These are phyloP conservation scores for Mycena floridula DNA, from an alignment of 768 basidiomycete species.

Conservation along the genomic window DNA sequence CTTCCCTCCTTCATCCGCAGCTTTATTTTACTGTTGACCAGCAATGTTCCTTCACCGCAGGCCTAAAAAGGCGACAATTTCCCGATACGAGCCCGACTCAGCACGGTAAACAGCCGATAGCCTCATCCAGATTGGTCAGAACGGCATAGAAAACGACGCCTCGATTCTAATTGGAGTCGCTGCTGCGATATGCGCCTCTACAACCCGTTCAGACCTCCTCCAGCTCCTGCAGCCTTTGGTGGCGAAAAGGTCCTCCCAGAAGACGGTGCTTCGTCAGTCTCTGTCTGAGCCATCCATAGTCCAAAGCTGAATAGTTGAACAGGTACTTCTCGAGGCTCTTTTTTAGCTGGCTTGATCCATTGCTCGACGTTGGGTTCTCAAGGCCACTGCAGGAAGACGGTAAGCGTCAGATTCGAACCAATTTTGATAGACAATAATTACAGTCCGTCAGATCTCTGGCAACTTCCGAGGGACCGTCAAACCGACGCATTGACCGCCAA, in stretches of 20 bases:
- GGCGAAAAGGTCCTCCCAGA: constrained; percentile 13
- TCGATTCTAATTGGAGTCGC: too few species aligned
- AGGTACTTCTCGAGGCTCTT: constrained; percentile 41
- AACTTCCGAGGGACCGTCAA: constrained; percentile 32
- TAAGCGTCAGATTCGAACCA: constrained; percentile 10
- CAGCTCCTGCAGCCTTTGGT: constrained; percentile 17
- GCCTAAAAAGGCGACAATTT: too few species aligned
- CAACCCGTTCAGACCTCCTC: constrained; percentile 14
- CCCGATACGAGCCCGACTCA: too few species aligned
- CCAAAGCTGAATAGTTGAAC: background rate
- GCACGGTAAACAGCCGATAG: too few species aligned
- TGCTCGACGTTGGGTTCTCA: constrained; percentile 53
- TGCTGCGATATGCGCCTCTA: background rate
- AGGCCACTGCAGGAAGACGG: constrained; percentile 54
- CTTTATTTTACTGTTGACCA: too few species aligned
- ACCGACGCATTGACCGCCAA: constrained; percentile 32
- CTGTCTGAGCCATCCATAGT: background rate
- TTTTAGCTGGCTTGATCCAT: constrained; percentile 48
- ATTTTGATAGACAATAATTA: background rate
- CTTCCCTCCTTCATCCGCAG: too few species aligned
- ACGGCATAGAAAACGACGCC: too few species aligned
- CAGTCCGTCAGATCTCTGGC: constrained; percentile 46
- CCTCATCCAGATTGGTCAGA: too few species aligned
- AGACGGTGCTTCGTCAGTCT: constrained; percentile 27
- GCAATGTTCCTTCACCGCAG: too few species aligned